Base-by-base conservation (phyloP, 768 basidiomycete species). In the Gloeophyllum trabeum region DNA sequence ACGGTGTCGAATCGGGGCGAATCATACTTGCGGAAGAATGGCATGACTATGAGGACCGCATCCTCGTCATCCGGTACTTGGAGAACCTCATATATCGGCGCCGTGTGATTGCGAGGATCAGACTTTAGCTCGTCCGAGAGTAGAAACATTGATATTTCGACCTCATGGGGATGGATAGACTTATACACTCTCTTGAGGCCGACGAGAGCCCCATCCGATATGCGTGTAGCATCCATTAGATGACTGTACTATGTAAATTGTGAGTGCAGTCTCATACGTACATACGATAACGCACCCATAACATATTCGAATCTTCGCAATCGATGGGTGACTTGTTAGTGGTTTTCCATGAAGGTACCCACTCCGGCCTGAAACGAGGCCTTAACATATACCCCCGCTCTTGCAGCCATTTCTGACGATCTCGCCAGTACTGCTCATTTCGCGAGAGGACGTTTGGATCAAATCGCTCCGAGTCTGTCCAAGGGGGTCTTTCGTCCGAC, bases 51-150 rank as follows among this genome's bases (percentile, higher is more conserved):
- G 18, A 62, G 35, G 0, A 36, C 35, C 6, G 23, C 39, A 6
- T 47, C 26, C 0, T 48, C 42, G 3, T 45, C 43, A 6, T 49
- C 47, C 2, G 56, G 53, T 3, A 51, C 30, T 1, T 50, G 23
- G 4, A 61, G 20, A 13, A 53, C 40, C 4, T 61, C 55, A 18
- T 47, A 44, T 0, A 62, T 19, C 2, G 58, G 57, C 16, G 56
- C 48, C 39, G 54, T 58, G 39, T 59, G 62, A 41, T 63, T 62
- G 2, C 48, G 43, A 5, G 53, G 44, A 36, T 60, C 42, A 3
- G 46, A 42, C 6, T 24, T 36, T 13, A 54, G 44, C 1, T 44
- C 39, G n/a, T 46, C 45, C 5, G 40, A 44, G 1, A 54, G 53
- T 14, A 60, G 44, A 5, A 43, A 46, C 16, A 22, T 22, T 6